Base-by-base conservation (phyloP, 805 yeast genomes). In the Hanseniaspora meyeri region DNA sequence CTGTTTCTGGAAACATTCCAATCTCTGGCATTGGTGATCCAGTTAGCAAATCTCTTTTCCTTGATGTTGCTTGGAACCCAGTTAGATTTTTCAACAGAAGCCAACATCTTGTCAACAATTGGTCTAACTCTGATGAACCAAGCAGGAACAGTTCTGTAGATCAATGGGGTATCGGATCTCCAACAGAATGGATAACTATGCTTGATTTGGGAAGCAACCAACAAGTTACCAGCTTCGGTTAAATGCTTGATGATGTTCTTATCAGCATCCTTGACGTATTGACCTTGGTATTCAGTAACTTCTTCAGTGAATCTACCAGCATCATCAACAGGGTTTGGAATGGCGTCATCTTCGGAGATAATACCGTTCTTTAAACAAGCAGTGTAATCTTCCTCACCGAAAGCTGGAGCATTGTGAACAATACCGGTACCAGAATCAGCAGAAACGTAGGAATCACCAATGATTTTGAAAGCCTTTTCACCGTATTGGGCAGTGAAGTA, bases 111-210 rank as follows among this genome's bases (percentile, higher is more conserved):
- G 52, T 97, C 97, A 63, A 91, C 80, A 68, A 87, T 79, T 57
- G 87, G 90, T 63, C 79, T 81, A 57, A 93, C 85, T 68, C 95
- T 84, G 59, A 93, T 93, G 66, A 93, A 93, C 99, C 99, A 93
- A 37, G 97, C 91, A 52, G 99, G 98, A 62, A 93, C 97, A 40
- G 96, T 83, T 75, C 95, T 83, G 77, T 93, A 93, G 62, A 93
- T 72, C 69, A 93, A 81, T 55, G 99, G 99, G 34, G 99, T 93
- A 69, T 93, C 98, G 3, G 97, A 91, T 80, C 99, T 85, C 99
- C 99, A 93, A 76, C 99, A 93, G 85, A 93, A 93, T 65, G 99
- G 98, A 72, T 93, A 93, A 71, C 95, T 85, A 78, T 93, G 99
- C 74, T 83, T 82, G 62, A 90, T 77, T 76, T 93, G 97, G 45